phyloP scores from a whole-genome alignment of 345 rosid genomes.

The Gossypium turneri region DNA sequence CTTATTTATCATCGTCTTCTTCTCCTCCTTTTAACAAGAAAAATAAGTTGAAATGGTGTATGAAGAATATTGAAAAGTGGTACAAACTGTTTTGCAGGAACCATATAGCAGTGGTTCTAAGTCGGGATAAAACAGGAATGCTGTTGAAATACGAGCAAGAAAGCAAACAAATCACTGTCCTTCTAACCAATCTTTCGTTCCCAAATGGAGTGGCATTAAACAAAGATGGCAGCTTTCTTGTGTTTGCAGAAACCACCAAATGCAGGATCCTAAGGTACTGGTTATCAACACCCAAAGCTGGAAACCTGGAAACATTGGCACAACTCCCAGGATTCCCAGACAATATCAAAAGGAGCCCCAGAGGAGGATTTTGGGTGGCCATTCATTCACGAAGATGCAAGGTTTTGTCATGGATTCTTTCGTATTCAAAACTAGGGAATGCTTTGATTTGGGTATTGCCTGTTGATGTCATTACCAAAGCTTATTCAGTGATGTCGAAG shows the following conservation, averaged over 20 bases:
- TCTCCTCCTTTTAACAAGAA: neutral
- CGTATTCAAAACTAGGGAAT: constrained; percentile 48
- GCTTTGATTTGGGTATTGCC: constrained; percentile 35
- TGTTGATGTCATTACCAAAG: constrained; percentile 30
- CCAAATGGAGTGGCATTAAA: constrained; percentile 58
- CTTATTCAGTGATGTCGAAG: constrained; percentile 31
- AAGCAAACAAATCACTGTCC: constrained; percentile 34
- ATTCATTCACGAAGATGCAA: constrained; percentile 41
- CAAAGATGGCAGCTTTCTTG: constrained; percentile 37
- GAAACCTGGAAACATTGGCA: constrained; percentile 35
- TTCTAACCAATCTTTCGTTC: constrained; percentile 41
- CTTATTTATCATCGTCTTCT: too few relatives aligned
- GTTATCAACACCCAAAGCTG: constrained; percentile 28
- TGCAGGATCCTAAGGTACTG: constrained; percentile 43
- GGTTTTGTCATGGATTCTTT: constrained; percentile 31
- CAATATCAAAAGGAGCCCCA: constrained; percentile 55
- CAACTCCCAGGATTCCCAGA: constrained; percentile 63
- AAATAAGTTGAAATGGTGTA: neutral
- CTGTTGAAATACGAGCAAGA: constrained; percentile 56
- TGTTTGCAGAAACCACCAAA: constrained; percentile 47
- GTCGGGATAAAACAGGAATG: constrained; percentile 61
- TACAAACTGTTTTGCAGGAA: constrained; percentile 33
- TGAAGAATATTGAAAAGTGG: neutral
- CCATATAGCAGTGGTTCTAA: constrained; percentile 33
- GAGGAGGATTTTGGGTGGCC: constrained; percentile 71